Base-by-base conservation (phyloP, 441 rosid genomes). In the Breynia disticha region DNA sequence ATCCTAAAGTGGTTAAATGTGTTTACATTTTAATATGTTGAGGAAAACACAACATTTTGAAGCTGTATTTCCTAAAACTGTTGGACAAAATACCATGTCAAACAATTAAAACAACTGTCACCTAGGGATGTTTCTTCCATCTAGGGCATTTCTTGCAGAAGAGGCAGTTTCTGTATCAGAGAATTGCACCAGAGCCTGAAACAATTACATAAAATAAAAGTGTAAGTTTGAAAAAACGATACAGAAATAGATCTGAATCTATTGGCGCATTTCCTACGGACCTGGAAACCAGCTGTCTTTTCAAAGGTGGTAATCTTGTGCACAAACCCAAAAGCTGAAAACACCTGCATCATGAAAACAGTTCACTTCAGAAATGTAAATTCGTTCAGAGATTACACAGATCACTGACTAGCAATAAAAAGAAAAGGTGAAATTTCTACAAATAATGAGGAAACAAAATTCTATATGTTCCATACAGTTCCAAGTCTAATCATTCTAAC, bases 41-140 rank as follows among this genome's bases (percentile, higher is more conserved):
- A 41, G 10, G 4, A 0, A 9, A 63, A 50, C n/a, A 20, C 43
- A 61, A 57, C 43, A 37, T 64, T 72, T n/a, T 45, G 64, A 46
- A 69, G 54, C 60, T 58, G 67, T 47, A 67, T 65, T 64, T 50
- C 64, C 72, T 70, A 71, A 39, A 57, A 52, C 70, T 70, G 78
- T 69, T 50, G 63, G 79, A 74, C 81, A 44, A 78, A 79, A 83
- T 77, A 81, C 79, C 73, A 61, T 69, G 76, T 77, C 72, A 72
- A 77, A 87, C 57, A 72, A 62, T 61, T 79, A 84, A 76, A 59
- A 74, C 77, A 80, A 79, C 66, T 48, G 83, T 86, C 86, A 93
- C 99, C 99, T 93, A 73, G 99, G 96, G 67, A 94, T 94, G 77
- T 75, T 85, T 90, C 99, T 81, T 80, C 97, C 95, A 69, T 87